phyloP scores from a whole-genome alignment of 768 basidiomycete genomes.

The Pleurotus cornucopiae region DNA sequence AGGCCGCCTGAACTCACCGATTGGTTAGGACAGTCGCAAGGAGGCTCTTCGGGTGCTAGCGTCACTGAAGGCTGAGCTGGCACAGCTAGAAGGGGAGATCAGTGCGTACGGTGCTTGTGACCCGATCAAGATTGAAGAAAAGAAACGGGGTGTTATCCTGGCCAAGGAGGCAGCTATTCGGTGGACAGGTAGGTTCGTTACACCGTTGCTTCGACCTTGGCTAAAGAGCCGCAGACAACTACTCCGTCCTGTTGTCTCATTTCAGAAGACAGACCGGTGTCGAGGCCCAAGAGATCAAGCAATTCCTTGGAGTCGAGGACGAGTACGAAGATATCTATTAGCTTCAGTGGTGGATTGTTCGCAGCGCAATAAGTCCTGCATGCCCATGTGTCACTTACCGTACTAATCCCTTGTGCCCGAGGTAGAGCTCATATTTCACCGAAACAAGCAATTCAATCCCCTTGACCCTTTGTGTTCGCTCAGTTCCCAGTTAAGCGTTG shows the following conservation, averaged over 20 bases:
- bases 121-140: constrained; percentile 76
- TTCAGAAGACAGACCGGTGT: constrained; percentile 62
- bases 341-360: not conserved
- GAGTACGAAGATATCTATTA: constrained; percentile 74
- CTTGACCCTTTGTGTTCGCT: too few species aligned
- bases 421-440: not conserved
- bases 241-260: constrained; percentile 56
- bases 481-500: too few species aligned
- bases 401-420: not conserved
- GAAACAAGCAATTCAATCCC: not conserved
- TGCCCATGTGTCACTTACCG: not conserved
- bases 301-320: constrained; percentile 61
- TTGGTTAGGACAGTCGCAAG: constrained; percentile 51
- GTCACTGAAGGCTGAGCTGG: constrained; percentile 43
- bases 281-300: constrained; percentile 58
- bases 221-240: constrained; percentile 55
- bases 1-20: not conserved
- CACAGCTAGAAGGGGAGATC: constrained; percentile 61
- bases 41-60: constrained; percentile 47
- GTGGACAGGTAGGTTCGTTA: constrained; percentile 76
- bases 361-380: not conserved
- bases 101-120: constrained; percentile 80
- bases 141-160: constrained; percentile 63
- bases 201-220: not conserved
- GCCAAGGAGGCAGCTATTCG: constrained; percentile 81